Base-by-base conservation (phyloP, 805 yeast genomes). In the Kodamaea nitidulidarum region DNA sequence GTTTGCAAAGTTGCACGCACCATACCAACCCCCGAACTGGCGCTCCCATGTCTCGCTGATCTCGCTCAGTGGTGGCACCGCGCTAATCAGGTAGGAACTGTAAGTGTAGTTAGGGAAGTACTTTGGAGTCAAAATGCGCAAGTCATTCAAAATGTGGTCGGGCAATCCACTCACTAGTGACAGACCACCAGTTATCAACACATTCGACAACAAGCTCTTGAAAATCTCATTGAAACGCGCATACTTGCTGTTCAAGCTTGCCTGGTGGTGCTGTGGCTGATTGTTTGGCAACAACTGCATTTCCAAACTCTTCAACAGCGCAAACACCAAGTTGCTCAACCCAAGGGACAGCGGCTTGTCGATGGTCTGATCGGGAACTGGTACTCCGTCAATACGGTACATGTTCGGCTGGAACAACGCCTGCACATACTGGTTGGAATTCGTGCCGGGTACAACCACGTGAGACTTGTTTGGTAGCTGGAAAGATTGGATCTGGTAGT, bases 1-100 rank as follows among this genome's bases (percentile, higher is more conserved):
- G 32, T 75, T 71, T 10, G 84, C 79, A 48, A 82, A 68, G 45
- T 80, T 79, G 41, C 81, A 75, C 1, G 88, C 87, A n/a, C 88
- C 88, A 21, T 80, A 61, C 88, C 88, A 81, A 16, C 75, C 67
- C 36, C 81, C 76, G 46, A 69, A 75, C 45, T 70, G 76, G 45
- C 81, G 70, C 44, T 82, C 88, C 51, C 70, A 65, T 12, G 53
- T 48, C 21, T 65, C 69, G 43, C 56, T 55, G 25, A 56, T 44
- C 34, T 60, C 66, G 25, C 60, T 58, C 15, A 52, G 54, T 50
- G 39, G 55, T 14, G 44, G 41, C 8, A 47, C 40, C 8, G 55
- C 49, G 24, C 60, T 66, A 15, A 71, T 65, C 41, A 65, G 58
- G 44, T 65, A 38, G 56, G 61, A 55, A 58, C 72, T 50, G 35